phyloP scores from a whole-genome alignment of 2,329 filamentous ascomycete species.

The Ceratocystis ficicola region DNA sequence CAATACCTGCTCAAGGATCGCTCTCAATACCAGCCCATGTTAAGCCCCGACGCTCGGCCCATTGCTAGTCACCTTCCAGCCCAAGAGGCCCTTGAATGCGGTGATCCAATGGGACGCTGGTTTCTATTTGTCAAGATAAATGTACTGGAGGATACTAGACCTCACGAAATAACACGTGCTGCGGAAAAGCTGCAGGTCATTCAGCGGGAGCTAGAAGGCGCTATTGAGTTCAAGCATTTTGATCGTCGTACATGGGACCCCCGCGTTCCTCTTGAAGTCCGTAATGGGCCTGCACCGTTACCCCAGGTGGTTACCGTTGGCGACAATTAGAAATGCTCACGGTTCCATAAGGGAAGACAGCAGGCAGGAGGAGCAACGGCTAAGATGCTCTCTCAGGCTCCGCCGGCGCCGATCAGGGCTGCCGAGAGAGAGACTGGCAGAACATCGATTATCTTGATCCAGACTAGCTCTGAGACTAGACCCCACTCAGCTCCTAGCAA shows the following conservation, averaged over 20 bases:
- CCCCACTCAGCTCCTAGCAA: neutral
- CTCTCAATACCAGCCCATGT: constrained; percentile 27
- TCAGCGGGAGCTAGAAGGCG: constrained; percentile 38
- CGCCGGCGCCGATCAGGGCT: neutral
- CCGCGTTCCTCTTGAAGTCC: constrained; percentile 32
- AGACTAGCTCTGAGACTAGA: neutral
- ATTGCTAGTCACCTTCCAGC: constrained; percentile 32
- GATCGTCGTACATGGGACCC: constrained; percentile 45
- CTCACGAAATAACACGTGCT: constrained; percentile 44
- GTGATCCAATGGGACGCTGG: constrained; percentile 42
- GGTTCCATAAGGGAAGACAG: constrained; percentile 11
- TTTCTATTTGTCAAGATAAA: constrained; percentile 43
- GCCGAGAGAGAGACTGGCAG: neutral
- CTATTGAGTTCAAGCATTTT: constrained; percentile 41
- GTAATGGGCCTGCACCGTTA: constrained; percentile 30
- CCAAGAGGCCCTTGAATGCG: constrained; percentile 36
- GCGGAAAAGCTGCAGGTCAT: constrained; percentile 40
- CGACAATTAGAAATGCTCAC: constrained; percentile 18
- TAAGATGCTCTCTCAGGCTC: neutral
- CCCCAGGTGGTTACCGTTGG: constrained; percentile 25
- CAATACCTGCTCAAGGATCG: constrained; percentile 34
- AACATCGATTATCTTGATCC: neutral
- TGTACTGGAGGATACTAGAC: constrained; percentile 45
- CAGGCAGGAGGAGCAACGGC: neutral
- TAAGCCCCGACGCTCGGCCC: constrained; percentile 23